Evolutionary conservation across 192 early-diverging fungal genomes (phyloP).

Genomic region (Entomortierella parvispora): DNA sequence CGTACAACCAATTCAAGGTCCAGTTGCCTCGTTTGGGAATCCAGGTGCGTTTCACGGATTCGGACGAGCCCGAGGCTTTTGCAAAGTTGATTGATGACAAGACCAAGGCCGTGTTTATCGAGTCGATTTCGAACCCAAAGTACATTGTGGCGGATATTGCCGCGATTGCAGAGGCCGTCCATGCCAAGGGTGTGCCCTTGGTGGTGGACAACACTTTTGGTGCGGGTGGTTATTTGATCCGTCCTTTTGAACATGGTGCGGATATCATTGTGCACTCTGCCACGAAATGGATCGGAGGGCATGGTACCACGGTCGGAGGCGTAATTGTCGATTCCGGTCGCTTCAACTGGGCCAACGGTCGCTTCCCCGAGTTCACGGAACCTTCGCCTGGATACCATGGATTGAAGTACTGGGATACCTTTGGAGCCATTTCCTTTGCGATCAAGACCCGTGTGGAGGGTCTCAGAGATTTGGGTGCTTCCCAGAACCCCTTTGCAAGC

Average conservation of each 20-base stretch:
- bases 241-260: conserved; percentile 94
- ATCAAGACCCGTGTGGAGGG: conserved; percentile 85
- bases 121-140: conserved; percentile 92
- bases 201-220: conserved; percentile 98
- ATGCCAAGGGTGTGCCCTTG: conserved; percentile 86
- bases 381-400: conserved; percentile 89
- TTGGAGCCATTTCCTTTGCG: conserved; percentile 82
- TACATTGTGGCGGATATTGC: conserved; percentile 90
- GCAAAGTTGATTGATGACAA: conserved; percentile 82
- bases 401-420: conserved; percentile 86
- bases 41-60: conserved; percentile 76
- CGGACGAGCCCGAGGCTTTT: conserved; percentile 82
- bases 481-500: conserved; percentile 86
- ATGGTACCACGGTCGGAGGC: conserved; percentile 94
- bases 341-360: conserved; percentile 90
- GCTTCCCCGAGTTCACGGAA: conserved; percentile 89
- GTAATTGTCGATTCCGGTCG: conserved; percentile 89
- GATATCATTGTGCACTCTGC: conserved; percentile 95
- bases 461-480: conserved; percentile 88
- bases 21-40: conserved; percentile 87
- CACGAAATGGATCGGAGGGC: conserved; percentile 94
- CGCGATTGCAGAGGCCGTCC: conserved; percentile 82
- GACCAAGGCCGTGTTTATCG: conserved; percentile 93
- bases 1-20: conserved; percentile 90
- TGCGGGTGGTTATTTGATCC: conserved; percentile 82